A percentile compares a stretch with the other conserved stretches of the same genome.
Evolutionary conservation across 768 basidiomycete species (phyloP).

Genomic region (Galerina sulciceps): DNA sequence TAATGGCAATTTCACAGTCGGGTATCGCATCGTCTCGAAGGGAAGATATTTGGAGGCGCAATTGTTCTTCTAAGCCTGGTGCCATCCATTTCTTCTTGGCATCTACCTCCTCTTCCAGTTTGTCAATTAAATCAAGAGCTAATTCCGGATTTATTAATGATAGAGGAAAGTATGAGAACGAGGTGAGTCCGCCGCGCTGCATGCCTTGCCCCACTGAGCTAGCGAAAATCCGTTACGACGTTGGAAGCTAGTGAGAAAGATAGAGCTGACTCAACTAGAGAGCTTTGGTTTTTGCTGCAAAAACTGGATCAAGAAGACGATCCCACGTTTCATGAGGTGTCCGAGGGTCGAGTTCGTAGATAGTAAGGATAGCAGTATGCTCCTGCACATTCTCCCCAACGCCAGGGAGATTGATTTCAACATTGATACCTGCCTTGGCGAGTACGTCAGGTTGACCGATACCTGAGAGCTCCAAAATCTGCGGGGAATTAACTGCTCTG

Average conservation of each 20-base stretch:
- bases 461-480: conserved; percentile 58
- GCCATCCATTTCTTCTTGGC: conserved; percentile 15
- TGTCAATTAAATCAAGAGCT: conserved; percentile 18
- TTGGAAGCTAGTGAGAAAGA: not conserved
- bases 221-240: not conserved
- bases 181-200: not conserved
- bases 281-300: conserved; percentile 38
- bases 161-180: conserved; percentile 13
- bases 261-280: conserved; percentile 8
- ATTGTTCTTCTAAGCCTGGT: conserved; percentile 7
- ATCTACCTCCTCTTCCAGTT: conserved; percentile 27
- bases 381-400: conserved; percentile 52
- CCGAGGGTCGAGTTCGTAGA: conserved; percentile 11
- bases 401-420: conserved; percentile 52
- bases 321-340: conserved; percentile 38
- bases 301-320: conserved; percentile 43
- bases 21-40: conserved; percentile 1
- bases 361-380: not conserved
- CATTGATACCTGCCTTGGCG: conserved; percentile 42
- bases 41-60: conserved; percentile 3
- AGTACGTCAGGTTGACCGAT: conserved; percentile 57
- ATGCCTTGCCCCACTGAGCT: conserved; percentile 1
- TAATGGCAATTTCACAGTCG: conserved; percentile 6
- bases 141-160: conserved; percentile 17
- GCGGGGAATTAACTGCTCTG: conserved; percentile 38